Evolutionary conservation across 2,329 filamentous ascomycete species (phyloP).

Genomic region (Myriosclerotinia curreyana): DNA sequence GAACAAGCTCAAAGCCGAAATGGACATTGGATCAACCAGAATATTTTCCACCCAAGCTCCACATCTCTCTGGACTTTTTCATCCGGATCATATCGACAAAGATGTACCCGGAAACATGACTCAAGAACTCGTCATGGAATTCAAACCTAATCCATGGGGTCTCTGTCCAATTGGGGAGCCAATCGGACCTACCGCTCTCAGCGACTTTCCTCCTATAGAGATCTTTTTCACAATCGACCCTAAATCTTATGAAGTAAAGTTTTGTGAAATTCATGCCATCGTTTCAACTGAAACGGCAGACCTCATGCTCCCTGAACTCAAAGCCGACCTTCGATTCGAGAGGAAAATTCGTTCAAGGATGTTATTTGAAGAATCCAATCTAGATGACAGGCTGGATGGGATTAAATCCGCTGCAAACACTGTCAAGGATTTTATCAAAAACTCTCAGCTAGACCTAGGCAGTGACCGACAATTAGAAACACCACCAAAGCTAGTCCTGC

Average conservation of each 20-base stretch:
- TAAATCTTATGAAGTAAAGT: slow-evolving; percentile 21
- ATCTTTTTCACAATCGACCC: slow-evolving; percentile 32
- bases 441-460: slow-evolving; percentile 28
- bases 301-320: slow-evolving; percentile 38
- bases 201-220: slow-evolving; percentile 37
- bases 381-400: background rate
- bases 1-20: slow-evolving; percentile 2
- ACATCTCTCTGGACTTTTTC: slow-evolving; percentile 29
- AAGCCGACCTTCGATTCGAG: slow-evolving; percentile 38
- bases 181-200: slow-evolving; percentile 29
- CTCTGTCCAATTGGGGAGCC: slow-evolving; percentile 8
- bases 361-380: background rate
- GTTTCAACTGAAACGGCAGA: slow-evolving; percentile 30
- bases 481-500: slow-evolving; percentile 33
- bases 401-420: slow-evolving; percentile 14
- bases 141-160: slow-evolving; percentile 37
- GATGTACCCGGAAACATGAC: background rate
- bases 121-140: slow-evolving; percentile 30
- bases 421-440: slow-evolving; percentile 30
- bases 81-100: background rate
- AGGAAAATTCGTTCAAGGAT: slow-evolving; percentile 32
- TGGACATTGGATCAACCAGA: slow-evolving; percentile 1
- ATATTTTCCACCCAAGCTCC: slow-evolving; percentile 32
- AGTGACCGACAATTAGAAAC: slow-evolving; percentile 28
- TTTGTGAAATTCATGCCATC: slow-evolving; percentile 32